Evolutionary conservation across 768 basidiomycete genomes (phyloP).

Genomic region (Leucocoprinus leucothites): DNA sequence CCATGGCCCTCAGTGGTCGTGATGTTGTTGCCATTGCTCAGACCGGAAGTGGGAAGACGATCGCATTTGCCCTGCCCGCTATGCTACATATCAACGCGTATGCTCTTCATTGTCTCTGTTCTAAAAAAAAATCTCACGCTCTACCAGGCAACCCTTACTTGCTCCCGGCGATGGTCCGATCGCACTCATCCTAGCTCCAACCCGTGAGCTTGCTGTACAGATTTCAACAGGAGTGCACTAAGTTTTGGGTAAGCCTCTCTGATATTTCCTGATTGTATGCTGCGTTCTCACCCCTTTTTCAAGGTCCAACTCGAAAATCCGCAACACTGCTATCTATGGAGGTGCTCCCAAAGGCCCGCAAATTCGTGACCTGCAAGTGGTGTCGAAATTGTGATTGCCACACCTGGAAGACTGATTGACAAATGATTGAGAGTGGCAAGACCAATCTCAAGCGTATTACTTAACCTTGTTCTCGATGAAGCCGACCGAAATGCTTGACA

Average conservation of each 20-base stretch:
- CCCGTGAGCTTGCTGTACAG: constrained; percentile 97
- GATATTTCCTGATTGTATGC: constrained; percentile 8
- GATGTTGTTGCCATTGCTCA: constrained; percentile 97
- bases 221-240: constrained; percentile 98
- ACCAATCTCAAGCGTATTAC: constrained; percentile 96
- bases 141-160: constrained; percentile 81
- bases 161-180: constrained; percentile 96
- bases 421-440: constrained; percentile 97
- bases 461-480: constrained; percentile 98
- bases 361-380: constrained; percentile 96
- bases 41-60: constrained; percentile 98
- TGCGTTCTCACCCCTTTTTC: neutral
- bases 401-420: constrained; percentile 98
- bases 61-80: constrained; percentile 96
- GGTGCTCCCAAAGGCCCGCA: constrained; percentile 99
- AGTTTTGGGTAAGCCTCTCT: constrained; percentile 79
- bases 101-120: constrained; percentile 26
- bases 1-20: constrained; percentile 93
- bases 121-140: constrained; percentile 12
- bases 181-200: constrained; percentile 93
- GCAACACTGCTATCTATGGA: constrained; percentile 98
- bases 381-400: constrained; percentile 98
- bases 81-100: constrained; percentile 99
- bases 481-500: constrained; percentile 99
- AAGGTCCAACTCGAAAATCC: constrained; percentile 89